phyloP scores from a whole-genome alignment of 106 monocot genomes.

The Allium cepa region DNA sequence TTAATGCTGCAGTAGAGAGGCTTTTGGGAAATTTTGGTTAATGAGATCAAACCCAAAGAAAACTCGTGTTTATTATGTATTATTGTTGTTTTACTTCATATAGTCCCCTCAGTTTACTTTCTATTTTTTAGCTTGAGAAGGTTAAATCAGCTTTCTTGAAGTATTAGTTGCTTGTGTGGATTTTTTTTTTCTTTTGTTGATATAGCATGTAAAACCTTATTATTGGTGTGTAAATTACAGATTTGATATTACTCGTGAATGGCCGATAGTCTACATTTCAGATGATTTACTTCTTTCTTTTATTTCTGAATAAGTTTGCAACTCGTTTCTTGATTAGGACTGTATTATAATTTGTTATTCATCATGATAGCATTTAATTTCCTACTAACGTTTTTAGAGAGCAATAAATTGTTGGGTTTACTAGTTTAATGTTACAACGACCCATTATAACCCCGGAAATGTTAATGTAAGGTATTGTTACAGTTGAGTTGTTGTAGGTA shows the following conservation, averaged over 20 bases:
- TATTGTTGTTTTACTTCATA: neutral
- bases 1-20: constrained; percentile 84
- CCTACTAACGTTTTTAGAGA: too few relatives aligned
- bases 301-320: neutral
- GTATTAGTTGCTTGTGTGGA: neutral
- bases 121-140: neutral
- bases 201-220: neutral
- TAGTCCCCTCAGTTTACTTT: neutral
- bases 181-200: neutral
- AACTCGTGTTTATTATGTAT: neutral
- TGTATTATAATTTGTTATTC: too few relatives aligned
- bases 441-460: too few relatives aligned
- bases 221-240: neutral
- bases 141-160: neutral
- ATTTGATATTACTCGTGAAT: neutral
- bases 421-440: too few relatives aligned
- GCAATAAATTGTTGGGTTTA: too few relatives aligned
- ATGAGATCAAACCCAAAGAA: constrained; percentile 10
- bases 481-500: too few relatives aligned
- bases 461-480: too few relatives aligned
- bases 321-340: too few relatives aligned
- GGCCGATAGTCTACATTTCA: neutral
- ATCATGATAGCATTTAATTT: too few relatives aligned
- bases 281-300: neutral
- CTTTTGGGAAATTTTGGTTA: constrained; percentile 67